These are phyloP conservation scores for Fragilariopsis cylindrus DNA, from an alignment of 108 stramenopile genomes.

Conservation along the genomic window DNA sequence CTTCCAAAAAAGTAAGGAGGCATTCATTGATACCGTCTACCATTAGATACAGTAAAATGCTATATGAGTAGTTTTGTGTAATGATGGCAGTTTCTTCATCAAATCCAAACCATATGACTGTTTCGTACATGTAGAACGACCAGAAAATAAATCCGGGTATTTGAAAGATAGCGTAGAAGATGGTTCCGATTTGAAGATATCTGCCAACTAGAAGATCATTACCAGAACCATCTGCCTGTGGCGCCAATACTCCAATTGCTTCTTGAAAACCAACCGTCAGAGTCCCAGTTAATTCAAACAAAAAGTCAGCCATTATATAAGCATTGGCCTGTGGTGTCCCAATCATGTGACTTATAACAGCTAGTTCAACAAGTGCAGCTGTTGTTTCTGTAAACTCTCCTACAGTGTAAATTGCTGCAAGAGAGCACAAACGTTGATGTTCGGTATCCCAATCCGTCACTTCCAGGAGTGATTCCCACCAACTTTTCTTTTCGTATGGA, in stretches of 20 bases:
- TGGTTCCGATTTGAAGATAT: slow-evolving; percentile 53
- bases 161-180: slow-evolving; percentile 37
- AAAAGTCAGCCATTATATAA: slow-evolving; percentile 34
- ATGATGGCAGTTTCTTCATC: slow-evolving; percentile 46
- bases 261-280: slow-evolving; percentile 16
- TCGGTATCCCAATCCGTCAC: slow-evolving; percentile 43
- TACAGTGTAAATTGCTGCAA: slow-evolving; percentile 46
- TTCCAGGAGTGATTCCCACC: slow-evolving; percentile 12
- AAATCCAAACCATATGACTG: slow-evolving; percentile 52
- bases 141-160: slow-evolving; percentile 42
- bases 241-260: slow-evolving; percentile 37
- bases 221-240: slow-evolving; percentile 65
- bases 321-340: slow-evolving; percentile 49
- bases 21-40: slow-evolving; percentile 35
- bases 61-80: slow-evolving; percentile 36
- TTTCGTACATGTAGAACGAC: slow-evolving; percentile 41
- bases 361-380: slow-evolving; percentile 42
- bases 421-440: slow-evolving; percentile 29
- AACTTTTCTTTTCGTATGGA: not conserved
- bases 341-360: slow-evolving; percentile 50
- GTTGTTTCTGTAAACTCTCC: slow-evolving; percentile 24
- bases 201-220: slow-evolving; percentile 59
- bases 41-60: not conserved
- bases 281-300: slow-evolving; percentile 31
- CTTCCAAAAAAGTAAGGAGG: slow-evolving; percentile 47